These are phyloP conservation scores for Trebouxia gelatinosa DNA, from an alignment of 163 green algal genomes.

Conservation along the genomic window DNA sequence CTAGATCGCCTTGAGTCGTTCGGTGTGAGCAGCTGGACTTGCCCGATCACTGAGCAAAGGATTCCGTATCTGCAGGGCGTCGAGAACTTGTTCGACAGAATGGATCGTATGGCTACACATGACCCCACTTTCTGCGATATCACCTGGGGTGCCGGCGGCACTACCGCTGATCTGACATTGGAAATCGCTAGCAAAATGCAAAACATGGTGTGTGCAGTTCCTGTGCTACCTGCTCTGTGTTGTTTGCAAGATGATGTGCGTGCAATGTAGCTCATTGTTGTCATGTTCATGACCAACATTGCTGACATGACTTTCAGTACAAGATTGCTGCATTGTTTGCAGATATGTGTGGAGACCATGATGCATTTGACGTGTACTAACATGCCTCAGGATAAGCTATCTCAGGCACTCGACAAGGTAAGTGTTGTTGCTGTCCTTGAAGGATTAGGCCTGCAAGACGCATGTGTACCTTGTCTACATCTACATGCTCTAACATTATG, in stretches of 20 bases:
- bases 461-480: too few species aligned
- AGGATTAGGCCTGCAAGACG: too few species aligned
- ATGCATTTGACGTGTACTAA: slow-evolving; percentile 99
- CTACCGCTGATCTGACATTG: slow-evolving; percentile 92
- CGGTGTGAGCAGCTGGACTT: background rate
- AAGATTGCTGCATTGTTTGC: slow-evolving; percentile 27
- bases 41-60: background rate
- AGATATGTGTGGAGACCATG: slow-evolving; percentile 97
- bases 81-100: slow-evolving; percentile 90
- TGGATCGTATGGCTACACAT: slow-evolving; percentile 86
- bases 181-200: slow-evolving; percentile 96
- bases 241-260: background rate
- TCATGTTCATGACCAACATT: too few species aligned
- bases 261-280: too few species aligned
- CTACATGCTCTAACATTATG: background rate
- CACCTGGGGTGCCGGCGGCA: slow-evolving; percentile 95
- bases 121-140: slow-evolving; percentile 96
- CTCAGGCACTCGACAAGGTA: slow-evolving; percentile 78
- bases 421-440: too few species aligned
- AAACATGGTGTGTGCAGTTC: slow-evolving; percentile 71
- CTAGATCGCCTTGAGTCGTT: background rate
- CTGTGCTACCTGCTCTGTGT: too few species aligned
- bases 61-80: slow-evolving; percentile 68
- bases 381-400: slow-evolving; percentile 90
- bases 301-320: too few species aligned